These are phyloP conservation scores for Paraphoma sp. DNA, from an alignment of 2,329 filamentous ascomycete genomes.

Conservation along the genomic window DNA sequence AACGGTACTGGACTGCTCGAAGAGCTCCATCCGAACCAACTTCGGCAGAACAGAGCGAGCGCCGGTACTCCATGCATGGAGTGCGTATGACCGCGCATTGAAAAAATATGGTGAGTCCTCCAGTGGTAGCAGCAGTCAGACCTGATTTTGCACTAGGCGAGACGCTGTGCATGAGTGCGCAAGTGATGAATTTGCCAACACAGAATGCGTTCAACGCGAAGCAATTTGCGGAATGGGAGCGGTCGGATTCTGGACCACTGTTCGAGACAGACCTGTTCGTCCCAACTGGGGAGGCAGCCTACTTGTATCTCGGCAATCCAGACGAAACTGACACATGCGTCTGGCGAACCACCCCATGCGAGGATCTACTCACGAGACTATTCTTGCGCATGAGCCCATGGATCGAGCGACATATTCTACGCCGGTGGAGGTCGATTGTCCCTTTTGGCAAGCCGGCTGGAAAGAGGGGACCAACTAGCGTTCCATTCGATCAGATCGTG, in stretches of 20 bases:
- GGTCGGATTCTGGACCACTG: not conserved
- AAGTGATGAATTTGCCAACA: conserved; percentile 12
- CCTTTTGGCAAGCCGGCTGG: not conserved
- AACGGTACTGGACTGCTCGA: conserved; percentile 8
- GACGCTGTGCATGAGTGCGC: conserved; percentile 8
- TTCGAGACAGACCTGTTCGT: conserved; percentile 9
- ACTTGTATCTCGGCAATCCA: conserved; percentile 5
- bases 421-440: not conserved
- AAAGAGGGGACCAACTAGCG: not conserved
- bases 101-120: conserved; percentile 6
- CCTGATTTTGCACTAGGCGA: conserved; percentile 1
- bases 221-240: not conserved
- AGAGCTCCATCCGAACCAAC: not conserved
- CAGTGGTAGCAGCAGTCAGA: not conserved
- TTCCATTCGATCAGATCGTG: not conserved
- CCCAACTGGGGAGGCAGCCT: conserved; percentile 9
- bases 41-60: not conserved
- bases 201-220: conserved; percentile 7
- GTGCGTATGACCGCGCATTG: conserved; percentile 4
- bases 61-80: conserved; percentile 1
- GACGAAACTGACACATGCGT: conserved; percentile 5
- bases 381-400: not conserved
- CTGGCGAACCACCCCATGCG: conserved; percentile 1
- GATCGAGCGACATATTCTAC: conserved; percentile 11
- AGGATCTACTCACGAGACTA: conserved; percentile 2